These are phyloP conservation scores for Boletus huronensis DNA, from an alignment of 768 basidiomycete genomes.

Conservation along the genomic window DNA sequence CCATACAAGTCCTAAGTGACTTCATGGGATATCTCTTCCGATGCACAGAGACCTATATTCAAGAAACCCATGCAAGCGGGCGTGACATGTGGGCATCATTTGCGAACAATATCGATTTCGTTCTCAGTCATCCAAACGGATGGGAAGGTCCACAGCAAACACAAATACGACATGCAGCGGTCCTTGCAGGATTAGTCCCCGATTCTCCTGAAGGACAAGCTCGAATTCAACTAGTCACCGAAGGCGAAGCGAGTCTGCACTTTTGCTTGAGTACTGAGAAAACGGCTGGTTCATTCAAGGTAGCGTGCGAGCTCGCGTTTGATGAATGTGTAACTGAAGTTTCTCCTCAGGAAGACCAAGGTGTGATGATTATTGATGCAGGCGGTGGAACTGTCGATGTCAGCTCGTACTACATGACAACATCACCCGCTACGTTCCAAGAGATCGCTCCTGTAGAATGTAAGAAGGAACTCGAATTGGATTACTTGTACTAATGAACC, in stretches of 20 bases:
- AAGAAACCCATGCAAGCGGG: constrained; percentile 45
- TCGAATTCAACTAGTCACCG: constrained; percentile 45
- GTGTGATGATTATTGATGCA: constrained; percentile 55
- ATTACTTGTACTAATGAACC: not conserved
- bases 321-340: not conserved
- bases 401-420: constrained; percentile 47
- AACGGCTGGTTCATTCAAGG: constrained; percentile 28
- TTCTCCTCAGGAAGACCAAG: constrained; percentile 38
- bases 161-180: constrained; percentile 42
- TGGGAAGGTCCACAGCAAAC: constrained; percentile 46
- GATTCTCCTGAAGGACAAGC: constrained; percentile 34
- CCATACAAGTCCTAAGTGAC: constrained; percentile 45
- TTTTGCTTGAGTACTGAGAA: constrained; percentile 42
- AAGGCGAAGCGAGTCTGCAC: constrained; percentile 54
- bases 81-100: constrained; percentile 40
- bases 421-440: constrained; percentile 35
- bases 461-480: constrained; percentile 16
- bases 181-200: constrained; percentile 39
- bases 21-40: constrained; percentile 46
- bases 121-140: constrained; percentile 47
- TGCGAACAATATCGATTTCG: constrained; percentile 39
- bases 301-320: not conserved
- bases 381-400: constrained; percentile 63
- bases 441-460: constrained; percentile 49
- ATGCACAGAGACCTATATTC: constrained; percentile 42